phyloP scores from a whole-genome alignment of 768 basidiomycete genomes.

The Leccinum obscurum region DNA sequence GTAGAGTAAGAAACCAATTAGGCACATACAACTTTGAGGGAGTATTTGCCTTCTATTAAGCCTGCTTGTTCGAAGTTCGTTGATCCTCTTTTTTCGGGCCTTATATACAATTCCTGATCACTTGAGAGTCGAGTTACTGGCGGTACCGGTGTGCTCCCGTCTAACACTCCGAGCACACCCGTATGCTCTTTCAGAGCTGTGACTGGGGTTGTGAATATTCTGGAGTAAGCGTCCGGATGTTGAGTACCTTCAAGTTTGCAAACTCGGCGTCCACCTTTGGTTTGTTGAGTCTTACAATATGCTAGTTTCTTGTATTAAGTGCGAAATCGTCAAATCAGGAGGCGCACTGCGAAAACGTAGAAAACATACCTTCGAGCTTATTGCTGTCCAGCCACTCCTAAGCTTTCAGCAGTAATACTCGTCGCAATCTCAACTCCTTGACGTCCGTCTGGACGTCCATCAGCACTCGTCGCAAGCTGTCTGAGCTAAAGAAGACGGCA shows the following conservation, averaged over 20 bases:
- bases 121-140: slow-evolving; percentile 37
- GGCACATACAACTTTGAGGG: neutral
- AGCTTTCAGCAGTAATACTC: slow-evolving; percentile 39
- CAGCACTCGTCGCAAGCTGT: slow-evolving; percentile 37
- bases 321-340: slow-evolving; percentile 5
- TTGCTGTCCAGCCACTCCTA: slow-evolving; percentile 61
- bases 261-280: slow-evolving; percentile 81
- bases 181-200: slow-evolving; percentile 66
- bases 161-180: slow-evolving; percentile 46
- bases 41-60: slow-evolving; percentile 58
- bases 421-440: slow-evolving; percentile 43
- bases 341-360: slow-evolving; percentile 8
- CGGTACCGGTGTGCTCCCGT: slow-evolving; percentile 4
- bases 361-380: slow-evolving; percentile 61
- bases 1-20: neutral
- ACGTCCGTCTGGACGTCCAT: slow-evolving; percentile 50
- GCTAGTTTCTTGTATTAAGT: slow-evolving; percentile 84
- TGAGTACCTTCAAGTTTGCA: slow-evolving; percentile 57
- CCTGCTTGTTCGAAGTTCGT: slow-evolving; percentile 59
- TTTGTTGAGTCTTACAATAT: slow-evolving; percentile 74
- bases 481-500: slow-evolving; percentile 40
- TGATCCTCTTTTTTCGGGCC: slow-evolving; percentile 66
- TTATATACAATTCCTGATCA: slow-evolving; percentile 69
- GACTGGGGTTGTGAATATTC: slow-evolving; percentile 85
- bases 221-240: slow-evolving; percentile 72